Percentiles rank a stretch among this genome's conserved stretches.
phyloP scores from a whole-genome alignment of 75 land plant species.

The Isoetes taiwanensis region DNA sequence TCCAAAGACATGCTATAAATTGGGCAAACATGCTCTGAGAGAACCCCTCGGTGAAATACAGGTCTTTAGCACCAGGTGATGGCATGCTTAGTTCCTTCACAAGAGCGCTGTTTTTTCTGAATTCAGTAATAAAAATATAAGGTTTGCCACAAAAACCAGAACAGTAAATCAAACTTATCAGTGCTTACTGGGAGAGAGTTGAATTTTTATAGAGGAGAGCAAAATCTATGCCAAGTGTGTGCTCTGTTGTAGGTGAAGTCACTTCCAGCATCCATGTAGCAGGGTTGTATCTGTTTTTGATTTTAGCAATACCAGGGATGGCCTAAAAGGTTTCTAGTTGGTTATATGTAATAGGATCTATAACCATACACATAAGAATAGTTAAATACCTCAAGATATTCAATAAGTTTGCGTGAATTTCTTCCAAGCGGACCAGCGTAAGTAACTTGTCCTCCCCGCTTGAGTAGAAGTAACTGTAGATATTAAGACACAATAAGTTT shows the following conservation, averaged over 20 bases:
- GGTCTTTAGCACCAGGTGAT: conserved; percentile 40
- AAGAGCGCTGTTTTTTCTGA: conserved; percentile 46
- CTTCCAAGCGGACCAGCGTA: conserved; percentile 63
- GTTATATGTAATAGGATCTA: no score
- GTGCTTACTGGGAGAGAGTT: neutral
- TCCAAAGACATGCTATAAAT: conserved; percentile 62
- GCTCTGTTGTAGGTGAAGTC: conserved; percentile 13
- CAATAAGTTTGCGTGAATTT: conserved; percentile 41
- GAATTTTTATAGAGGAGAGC: conserved; percentile 7
- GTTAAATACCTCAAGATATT: conserved; percentile 81
- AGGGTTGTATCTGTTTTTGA: conserved; percentile 23
- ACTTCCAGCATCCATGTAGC: conserved; percentile 36
- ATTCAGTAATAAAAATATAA: no score
- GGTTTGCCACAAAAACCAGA: no score
- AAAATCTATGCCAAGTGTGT: conserved; percentile 15
- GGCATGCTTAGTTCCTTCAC: conserved; percentile 46
- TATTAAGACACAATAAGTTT: no score
- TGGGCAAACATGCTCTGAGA: conserved; percentile 39
- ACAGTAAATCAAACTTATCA: neutral
- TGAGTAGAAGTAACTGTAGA: conserved; percentile 61
- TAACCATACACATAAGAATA: no score
- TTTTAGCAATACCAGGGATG: conserved; percentile 33
- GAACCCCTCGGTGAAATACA: conserved; percentile 39
- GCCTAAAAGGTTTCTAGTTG: no score
- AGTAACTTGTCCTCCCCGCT: conserved; percentile 68